Conservation (phyloP, 2,329 filamentous ascomycete species). For the Colletotrichum coccodes region DNA sequence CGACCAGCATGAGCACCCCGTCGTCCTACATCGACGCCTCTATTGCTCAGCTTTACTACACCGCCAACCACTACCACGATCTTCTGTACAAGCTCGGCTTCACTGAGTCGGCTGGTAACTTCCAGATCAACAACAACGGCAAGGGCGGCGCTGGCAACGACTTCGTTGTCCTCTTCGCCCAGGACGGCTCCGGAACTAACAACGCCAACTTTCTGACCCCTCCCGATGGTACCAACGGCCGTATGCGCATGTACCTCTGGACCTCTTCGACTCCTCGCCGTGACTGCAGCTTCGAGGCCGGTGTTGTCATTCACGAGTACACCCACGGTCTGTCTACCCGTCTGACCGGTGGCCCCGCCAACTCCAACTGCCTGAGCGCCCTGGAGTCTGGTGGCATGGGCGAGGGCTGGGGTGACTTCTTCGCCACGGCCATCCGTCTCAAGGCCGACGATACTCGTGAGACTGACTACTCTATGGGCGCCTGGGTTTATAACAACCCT, state of each 20-base stretch:
- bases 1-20: slow-evolving; percentile 41
- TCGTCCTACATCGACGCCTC: slow-evolving; percentile 58
- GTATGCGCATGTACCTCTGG: slow-evolving; percentile 68
- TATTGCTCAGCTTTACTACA: slow-evolving; percentile 66
- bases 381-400: slow-evolving; percentile 66
- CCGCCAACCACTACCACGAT: slow-evolving; percentile 64
- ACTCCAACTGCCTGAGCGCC: slow-evolving; percentile 57
- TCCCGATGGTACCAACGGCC: slow-evolving; percentile 54
- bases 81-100: slow-evolving; percentile 64
- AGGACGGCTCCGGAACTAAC: slow-evolving; percentile 59
- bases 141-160: slow-evolving; percentile 58
- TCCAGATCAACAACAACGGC: slow-evolving; percentile 62
- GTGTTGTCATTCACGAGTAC: slow-evolving; percentile 70
- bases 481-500: slow-evolving; percentile 57
- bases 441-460: slow-evolving; percentile 55
- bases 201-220: slow-evolving; percentile 64
- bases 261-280: slow-evolving; percentile 55
- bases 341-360: slow-evolving; percentile 67
- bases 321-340: slow-evolving; percentile 67
- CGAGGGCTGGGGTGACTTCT: slow-evolving; percentile 68
- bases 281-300: slow-evolving; percentile 68
- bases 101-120: slow-evolving; percentile 63
- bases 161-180: slow-evolving; percentile 60
- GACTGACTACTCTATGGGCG: slow-evolving; percentile 59
- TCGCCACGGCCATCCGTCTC: slow-evolving; percentile 60